A percentile compares a stretch with the other conserved stretches of the same genome.
Evolutionary conservation across 1,284 basidiomycete species (phyloP).

Genomic region (Trichosporon coremiiforme): DNA sequence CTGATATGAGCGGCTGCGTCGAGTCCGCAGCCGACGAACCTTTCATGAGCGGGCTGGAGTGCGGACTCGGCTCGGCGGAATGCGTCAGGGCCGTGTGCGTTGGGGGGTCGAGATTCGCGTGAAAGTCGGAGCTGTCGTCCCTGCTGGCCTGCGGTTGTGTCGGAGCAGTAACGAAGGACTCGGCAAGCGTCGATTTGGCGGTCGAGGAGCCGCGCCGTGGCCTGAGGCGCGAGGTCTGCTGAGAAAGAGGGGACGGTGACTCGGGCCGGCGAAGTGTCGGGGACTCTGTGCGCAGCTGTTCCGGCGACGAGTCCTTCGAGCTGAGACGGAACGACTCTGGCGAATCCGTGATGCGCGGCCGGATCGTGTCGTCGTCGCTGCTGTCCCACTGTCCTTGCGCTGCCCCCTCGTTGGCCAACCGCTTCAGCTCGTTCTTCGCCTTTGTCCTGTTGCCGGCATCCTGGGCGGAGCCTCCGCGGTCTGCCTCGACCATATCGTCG

Average conservation of each 20-base stretch:
- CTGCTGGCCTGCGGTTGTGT: constrained; percentile 27
- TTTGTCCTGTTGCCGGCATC: background rate
- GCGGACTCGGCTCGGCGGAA: constrained; percentile 12
- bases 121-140: constrained; percentile 23
- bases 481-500: background rate
- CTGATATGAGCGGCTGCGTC: constrained; percentile 18
- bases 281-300: background rate
- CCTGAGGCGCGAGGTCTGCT: background rate
- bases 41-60: constrained; percentile 6
- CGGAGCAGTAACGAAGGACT: constrained; percentile 48
- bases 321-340: background rate
- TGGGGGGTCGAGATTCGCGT: background rate
- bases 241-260: background rate
- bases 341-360: background rate
- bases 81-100: background rate
- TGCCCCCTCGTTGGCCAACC: background rate
- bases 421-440: background rate
- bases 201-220: constrained; percentile 17
- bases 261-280: background rate
- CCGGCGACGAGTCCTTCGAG: background rate
- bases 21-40: constrained; percentile 14
- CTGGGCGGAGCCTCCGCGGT: background rate
- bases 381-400: background rate
- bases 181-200: constrained; percentile 32
- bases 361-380: constrained; percentile 10